Evolutionary conservation across 2,329 filamentous ascomycete species (phyloP), one percentile per base, ranked within the genome.

Genomic region (Neofusicoccum parvum): DNA sequence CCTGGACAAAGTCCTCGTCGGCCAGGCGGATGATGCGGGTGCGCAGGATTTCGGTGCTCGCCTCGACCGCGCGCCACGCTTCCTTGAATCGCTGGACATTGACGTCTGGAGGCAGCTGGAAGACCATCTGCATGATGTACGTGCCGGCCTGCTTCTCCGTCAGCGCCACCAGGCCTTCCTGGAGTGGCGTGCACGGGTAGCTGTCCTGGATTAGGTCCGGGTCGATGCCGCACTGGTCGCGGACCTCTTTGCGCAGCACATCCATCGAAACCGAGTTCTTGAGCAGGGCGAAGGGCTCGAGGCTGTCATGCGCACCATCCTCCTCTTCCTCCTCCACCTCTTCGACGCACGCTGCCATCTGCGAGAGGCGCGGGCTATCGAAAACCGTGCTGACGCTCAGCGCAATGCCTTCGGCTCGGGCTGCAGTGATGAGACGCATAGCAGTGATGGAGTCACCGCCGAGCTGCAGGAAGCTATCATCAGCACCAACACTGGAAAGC

Each of bases 11-110:
- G 5, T 11, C 2, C 9, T 20, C 45, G 7, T 81, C 78, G 66
- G 72, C 62, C 15, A 83, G 79, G 5, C 27, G 23, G n/a, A 89
- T 81, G 67, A 90, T 90, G 5, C 90, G 85, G 0, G 88, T 90
- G 6, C 88, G 85, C 3, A 90, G 78, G 27, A 90, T 87, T 69
- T 90, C 87, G 71, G 90, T 88, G 6, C 80, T 80, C 2, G 81
- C 75, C 1, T 90, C 84, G 3, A 90, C 82, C 43, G 86, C 78
- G 54, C 78, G 74, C 68, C 80, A 81, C 0, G 80, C 77, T 5
- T 67, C 60, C 62, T 76, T 72, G 46, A 80, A 72, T 5, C 67
- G 72, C 49, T 79, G 72, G 2, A 76, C 50, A 23, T 53, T 27
- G 7, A 53, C 27, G 27, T 15, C n/a, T 39, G 15, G 43, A 11